These are phyloP conservation scores for Cenchrus fungigraminus DNA, from an alignment of 176 grass and related monocot genomes.

Conservation along the genomic window DNA sequence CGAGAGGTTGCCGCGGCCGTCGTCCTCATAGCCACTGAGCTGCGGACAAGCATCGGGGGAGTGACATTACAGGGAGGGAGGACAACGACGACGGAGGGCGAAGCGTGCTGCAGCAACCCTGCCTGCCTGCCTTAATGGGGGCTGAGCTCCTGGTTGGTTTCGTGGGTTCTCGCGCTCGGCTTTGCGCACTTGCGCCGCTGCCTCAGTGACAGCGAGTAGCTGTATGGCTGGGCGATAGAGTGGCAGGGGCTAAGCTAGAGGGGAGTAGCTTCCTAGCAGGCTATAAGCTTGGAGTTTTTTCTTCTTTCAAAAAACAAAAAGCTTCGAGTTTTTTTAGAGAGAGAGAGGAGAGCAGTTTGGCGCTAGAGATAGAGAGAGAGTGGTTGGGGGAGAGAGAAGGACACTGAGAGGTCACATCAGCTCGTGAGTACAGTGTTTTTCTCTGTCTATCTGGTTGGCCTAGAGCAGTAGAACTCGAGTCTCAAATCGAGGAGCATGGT, in stretches of 20 bases:
- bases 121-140: slow-evolving; percentile 38
- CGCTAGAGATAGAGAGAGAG: not conserved
- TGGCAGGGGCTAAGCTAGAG: slow-evolving; percentile 40
- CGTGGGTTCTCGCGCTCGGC: slow-evolving; percentile 47
- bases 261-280: not conserved
- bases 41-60: not conserved
- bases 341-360: slow-evolving; percentile 23
- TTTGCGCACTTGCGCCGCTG: slow-evolving; percentile 44
- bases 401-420: slow-evolving; percentile 47
- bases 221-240: slow-evolving; percentile 47
- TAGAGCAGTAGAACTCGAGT: slow-evolving; percentile 38
- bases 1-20: not conserved
- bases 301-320: not conserved
- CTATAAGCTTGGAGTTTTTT: slow-evolving; percentile 4
- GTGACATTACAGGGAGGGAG: slow-evolving; percentile 42
- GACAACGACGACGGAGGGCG: slow-evolving; percentile 18
- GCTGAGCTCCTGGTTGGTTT: slow-evolving; percentile 49
- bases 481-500: not conserved
- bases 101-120: slow-evolving; percentile 8
- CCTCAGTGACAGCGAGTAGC: slow-evolving; percentile 53
- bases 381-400: slow-evolving; percentile 26
- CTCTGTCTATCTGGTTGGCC: slow-evolving; percentile 45
- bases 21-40: slow-evolving; percentile 32
- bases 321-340: not conserved
- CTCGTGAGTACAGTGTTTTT: slow-evolving; percentile 3